These are phyloP conservation scores for Solanum medicagineum DNA, from an alignment of 257 asterid genomes.

Conservation along the genomic window DNA sequence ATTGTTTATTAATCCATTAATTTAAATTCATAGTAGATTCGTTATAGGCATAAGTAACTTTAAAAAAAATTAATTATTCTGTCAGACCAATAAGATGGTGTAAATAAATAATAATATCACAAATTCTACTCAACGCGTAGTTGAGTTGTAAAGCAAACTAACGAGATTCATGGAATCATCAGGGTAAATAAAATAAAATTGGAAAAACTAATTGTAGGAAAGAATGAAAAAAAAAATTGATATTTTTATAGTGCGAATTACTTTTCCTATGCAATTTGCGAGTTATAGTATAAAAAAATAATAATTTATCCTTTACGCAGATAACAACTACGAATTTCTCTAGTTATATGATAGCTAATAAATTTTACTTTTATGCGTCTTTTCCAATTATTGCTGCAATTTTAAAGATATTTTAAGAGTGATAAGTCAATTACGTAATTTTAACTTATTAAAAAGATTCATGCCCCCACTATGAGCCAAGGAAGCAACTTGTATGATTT, in stretches of 20 bases:
- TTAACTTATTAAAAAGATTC: no score
- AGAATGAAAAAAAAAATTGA: background rate
- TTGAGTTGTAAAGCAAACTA: background rate
- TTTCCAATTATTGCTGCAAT: background rate
- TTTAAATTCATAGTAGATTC: background rate
- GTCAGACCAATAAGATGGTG: no score
- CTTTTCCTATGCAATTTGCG: no score
- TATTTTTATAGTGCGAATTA: no score
- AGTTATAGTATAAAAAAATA: no score
- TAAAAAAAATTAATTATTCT: background rate
- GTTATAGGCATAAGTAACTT: no score
- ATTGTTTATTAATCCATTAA: background rate
- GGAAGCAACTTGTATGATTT: no score
- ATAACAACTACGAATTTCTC: no score
- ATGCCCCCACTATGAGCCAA: no score
- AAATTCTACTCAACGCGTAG: background rate
- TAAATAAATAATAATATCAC: background rate
- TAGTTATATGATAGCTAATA: background rate
- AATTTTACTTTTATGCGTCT: background rate
- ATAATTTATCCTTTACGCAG: no score
- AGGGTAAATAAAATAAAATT: background rate
- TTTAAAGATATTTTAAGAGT: background rate
- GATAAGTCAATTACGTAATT: background rate
- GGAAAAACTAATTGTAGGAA: background rate
- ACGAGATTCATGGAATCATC: background rate